These are phyloP conservation scores for Senna tora DNA, from an alignment of 306 rosid species.

Conservation along the genomic window DNA sequence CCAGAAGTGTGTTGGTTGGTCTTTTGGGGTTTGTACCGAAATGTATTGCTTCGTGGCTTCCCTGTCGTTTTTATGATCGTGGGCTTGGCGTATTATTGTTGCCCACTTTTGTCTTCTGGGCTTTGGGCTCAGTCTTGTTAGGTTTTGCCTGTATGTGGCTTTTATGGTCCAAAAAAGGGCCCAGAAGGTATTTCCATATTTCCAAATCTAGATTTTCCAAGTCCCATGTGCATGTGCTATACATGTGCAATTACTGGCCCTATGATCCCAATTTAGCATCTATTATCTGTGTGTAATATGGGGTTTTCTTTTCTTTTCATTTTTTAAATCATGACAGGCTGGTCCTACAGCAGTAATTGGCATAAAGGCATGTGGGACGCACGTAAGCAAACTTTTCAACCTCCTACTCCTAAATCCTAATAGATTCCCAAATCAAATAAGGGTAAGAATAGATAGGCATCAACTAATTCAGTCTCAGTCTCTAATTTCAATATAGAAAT, in stretches of 20 bases:
- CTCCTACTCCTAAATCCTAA: constrained; percentile 27
- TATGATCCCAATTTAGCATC: constrained; percentile 45
- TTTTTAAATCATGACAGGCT: constrained; percentile 45
- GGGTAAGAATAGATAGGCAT: constrained; percentile 3
- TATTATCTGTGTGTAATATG: constrained; percentile 35
- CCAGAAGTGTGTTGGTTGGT: no score
- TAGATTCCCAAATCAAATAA: constrained; percentile 31
- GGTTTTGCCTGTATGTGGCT: no score
- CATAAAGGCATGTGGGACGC: constrained; percentile 66
- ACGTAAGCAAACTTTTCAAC: constrained; percentile 45
- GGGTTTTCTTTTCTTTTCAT: constrained; percentile 5
- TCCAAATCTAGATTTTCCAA: neutral
- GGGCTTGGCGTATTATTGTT: no score
- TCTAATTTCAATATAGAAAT: constrained; percentile 8
- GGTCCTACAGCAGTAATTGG: constrained; percentile 38
- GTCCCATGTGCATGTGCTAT: constrained; percentile 46
- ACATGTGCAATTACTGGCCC: constrained; percentile 60
- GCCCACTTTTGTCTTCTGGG: no score
- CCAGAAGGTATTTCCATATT: neutral
- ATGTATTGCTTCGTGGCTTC: no score
- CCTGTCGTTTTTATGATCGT: no score
- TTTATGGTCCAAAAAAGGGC: no score
- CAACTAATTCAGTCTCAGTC: constrained; percentile 20
- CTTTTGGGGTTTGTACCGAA: no score
- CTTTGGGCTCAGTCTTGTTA: no score